A percentile compares a stretch with the other conserved stretches of the same genome.
Conservation (phyloP, 495 filamentous ascomycete genomes). For the Tuber brumale region DNA sequence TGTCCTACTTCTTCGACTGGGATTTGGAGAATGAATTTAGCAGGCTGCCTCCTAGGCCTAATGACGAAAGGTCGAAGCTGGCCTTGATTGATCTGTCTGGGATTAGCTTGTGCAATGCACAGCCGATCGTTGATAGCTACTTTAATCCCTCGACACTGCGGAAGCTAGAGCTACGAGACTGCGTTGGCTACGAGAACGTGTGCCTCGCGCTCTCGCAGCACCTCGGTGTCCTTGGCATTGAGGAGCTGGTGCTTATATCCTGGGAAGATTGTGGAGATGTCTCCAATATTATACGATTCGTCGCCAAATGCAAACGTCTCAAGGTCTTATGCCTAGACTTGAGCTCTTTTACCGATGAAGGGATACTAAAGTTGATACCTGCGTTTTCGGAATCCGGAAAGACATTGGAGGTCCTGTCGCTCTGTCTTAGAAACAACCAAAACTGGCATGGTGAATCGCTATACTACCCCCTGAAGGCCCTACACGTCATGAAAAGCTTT, state of each 20-base stretch:
- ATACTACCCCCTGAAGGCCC: neutral
- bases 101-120: conserved; percentile 1
- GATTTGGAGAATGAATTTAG: neutral
- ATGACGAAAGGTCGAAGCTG: conserved; percentile 7
- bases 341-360: neutral
- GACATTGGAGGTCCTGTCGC: conserved; percentile 1
- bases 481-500: conserved; percentile 4
- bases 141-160: conserved; percentile 14
- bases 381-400: conserved; percentile 8
- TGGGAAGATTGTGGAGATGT: neutral
- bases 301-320: conserved; percentile 7
- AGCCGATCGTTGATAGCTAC: conserved; percentile 2
- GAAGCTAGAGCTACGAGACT: neutral
- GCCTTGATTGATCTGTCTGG: neutral
- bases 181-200: neutral
- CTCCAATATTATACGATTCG: neutral
- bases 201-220: neutral
- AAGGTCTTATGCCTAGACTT: conserved; percentile 1
- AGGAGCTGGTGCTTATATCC: conserved; percentile 5
- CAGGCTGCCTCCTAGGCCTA: neutral
- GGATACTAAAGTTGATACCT: conserved; percentile 1
- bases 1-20: neutral
- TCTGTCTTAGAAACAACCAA: neutral
- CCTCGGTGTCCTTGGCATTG: neutral
- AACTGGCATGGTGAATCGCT: neutral